Base-by-base conservation (phyloP, 805 yeast genomes). In the Wickerhamia fluorescens region DNA sequence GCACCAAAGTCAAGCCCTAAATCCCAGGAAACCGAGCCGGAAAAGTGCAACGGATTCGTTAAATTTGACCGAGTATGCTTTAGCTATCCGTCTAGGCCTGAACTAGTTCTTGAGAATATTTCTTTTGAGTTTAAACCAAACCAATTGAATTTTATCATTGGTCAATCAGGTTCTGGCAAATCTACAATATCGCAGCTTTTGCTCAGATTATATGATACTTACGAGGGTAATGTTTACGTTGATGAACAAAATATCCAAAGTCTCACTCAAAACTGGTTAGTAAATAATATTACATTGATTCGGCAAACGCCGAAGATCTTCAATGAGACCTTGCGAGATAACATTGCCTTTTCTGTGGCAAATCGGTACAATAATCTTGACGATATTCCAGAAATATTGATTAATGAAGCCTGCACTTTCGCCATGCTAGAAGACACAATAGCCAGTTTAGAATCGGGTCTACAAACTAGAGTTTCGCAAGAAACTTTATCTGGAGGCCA, bases 111-210 rank as follows among this genome's bases (percentile, higher is more conserved):
- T 10, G 51, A 66, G 1, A 42, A 68, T 27, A 58, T 80, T 1
- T 45, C 51, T n/a, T 33, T 81, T 15, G 40, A 41, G 4, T 57
- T 87, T 20, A 51, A 60, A 1, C 51, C 71, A 1, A 65, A 70
- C 1, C 40, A 56, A 18, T 46, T 71, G 5, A 73, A 78, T 1
- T 89, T 73, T 42, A 53, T 92, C 4, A 71, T 92, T 23, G 99
- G 99, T 1, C 66, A 68, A 36, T 87, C 96, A 0, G 99, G 99
- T 0, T 78, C 88, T 0, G 98, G 98, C 0, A 92, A 92, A 51
- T 89, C 97, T 0, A 81, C 97, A 0, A 36, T 92, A 2, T 71
- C 80, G 0, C 69, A 68, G 20, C 49, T 92, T 2, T 42, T 92
- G 1, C 49, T 81, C 31, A 70, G 70, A 16, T 66, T 84, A 14